Base-by-base conservation (phyloP, 805 yeast species). In the Wickerhamomyces chaumierensis region DNA sequence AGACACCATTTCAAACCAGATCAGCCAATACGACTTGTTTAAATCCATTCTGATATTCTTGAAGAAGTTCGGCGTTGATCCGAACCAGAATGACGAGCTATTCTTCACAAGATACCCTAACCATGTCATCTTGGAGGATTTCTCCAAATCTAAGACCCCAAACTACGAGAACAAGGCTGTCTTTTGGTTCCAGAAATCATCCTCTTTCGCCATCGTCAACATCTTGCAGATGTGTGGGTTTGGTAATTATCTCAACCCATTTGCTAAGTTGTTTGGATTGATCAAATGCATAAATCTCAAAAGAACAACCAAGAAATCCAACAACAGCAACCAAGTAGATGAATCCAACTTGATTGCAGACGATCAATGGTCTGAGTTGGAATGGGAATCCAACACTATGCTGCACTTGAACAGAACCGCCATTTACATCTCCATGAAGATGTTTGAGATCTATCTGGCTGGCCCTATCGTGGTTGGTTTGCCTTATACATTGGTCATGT, bases 171-270 rank as follows among this genome's bases (percentile, higher is more conserved):
- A 56, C 37, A 58, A 59, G 50, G 47, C 66, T 33, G 77, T 75
- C 41, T 81, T 81, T 48, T 83, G 86, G 82, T 79, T 78, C 51
- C 80, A 81, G 49, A 80, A 81, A 52, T 78, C 85, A 1, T 72
- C 87, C 3, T 69, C 77, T 31, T 81, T 83, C 63, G 90, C 92
- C 3, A 65, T 81, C 36, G 75, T 87, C 20, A 83, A 82, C 49
- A 75, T 83, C 38, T 71, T 76, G 48, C 90, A 82, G 60, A 54
- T 82, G 38, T 72, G 80, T 35, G 92, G 92, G 2, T 78, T 82
- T 57, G 94, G 92, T 27, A 81, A 80, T 52, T 69, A 82, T 5
- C 65, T 67, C 34, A 82, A 80, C 51, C 87, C 90, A 16, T 81
- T 82, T 60, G 86, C 90, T 5, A 73, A 78, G 48, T 53, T 83